Conservation (phyloP, 2,329 filamentous ascomycete genomes). For the Exophiala dermatitidis region DNA sequence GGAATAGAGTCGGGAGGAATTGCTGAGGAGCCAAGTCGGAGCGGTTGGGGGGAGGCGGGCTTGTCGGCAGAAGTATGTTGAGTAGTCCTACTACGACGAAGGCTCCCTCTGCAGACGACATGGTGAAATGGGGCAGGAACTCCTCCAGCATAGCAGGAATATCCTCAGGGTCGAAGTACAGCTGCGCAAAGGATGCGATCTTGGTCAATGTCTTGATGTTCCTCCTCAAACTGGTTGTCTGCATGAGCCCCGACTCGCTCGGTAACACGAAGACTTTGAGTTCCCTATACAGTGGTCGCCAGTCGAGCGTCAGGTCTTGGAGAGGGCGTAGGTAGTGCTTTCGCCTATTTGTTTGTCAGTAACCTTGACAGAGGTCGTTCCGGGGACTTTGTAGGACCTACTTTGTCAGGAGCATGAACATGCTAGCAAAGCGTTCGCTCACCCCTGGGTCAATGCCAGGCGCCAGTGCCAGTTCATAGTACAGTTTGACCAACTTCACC, state of each 20-base stretch:
- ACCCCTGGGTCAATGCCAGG: constrained; percentile 77
- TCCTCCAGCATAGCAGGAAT: constrained; percentile 75
- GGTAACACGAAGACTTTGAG: constrained; percentile 85
- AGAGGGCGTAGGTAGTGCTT: constrained; percentile 91
- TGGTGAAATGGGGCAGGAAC: constrained; percentile 80
- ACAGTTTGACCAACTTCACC: constrained; percentile 77
- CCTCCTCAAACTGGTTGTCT: constrained; percentile 56
- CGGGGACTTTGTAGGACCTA: constrained; percentile 40
- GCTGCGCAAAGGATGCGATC: constrained; percentile 79
- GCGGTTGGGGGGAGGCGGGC: constrained; percentile 63
- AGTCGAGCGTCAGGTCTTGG: constrained; percentile 85
- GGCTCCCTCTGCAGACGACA: constrained; percentile 82
- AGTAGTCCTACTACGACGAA: constrained; percentile 87
- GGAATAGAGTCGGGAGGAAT: constrained; percentile 89
- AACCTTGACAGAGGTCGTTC: not conserved
- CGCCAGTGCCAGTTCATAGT: constrained; percentile 87
- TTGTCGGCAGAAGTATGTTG: constrained; percentile 81
- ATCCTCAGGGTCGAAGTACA: constrained; percentile 86
- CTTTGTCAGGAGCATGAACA: constrained; percentile 96
- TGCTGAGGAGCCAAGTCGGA: constrained; percentile 76
- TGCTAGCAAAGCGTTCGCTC: constrained; percentile 86
- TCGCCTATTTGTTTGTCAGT: constrained; percentile 52
- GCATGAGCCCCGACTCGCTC: constrained; percentile 62
- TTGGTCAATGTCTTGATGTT: constrained; percentile 72
- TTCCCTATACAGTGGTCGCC: constrained; percentile 87